Base-by-base conservation (phyloP, 169 alveolate species). In the Babesia gibsoni region DNA sequence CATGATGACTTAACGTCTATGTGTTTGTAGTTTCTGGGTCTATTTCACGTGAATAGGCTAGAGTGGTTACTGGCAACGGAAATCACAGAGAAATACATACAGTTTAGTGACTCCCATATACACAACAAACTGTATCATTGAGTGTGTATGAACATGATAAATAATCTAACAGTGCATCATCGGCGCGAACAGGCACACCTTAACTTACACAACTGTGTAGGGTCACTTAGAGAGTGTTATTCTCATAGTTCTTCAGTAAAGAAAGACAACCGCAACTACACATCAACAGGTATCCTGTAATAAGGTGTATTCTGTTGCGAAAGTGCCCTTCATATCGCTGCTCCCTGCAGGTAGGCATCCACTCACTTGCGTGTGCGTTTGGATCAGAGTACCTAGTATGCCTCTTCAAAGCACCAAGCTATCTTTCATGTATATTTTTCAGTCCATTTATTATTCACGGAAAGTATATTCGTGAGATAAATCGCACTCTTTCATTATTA, bases 281-380 rank as follows among this genome's bases (percentile, higher is more conserved):
- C 72, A 61, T 61, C 72, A 29, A 9, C 45, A 9, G 72, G 72
- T 18, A 61, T 25, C 72, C 72, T 27, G n/a, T 23, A 43, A 14
- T 58, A 22, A 33, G 59, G 72, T 27, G 72, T 25, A 10, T 61
- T 8, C 25, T 22, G 42, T 10, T 29, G 56, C 53, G 33, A 33
- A 36, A 33, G 43, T 32, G 14, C 68, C 27, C n/a, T 58, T 54
- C 20, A 39, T 54, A 23, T 52, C 52, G 68, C 37, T 41, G 52
- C 58, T 20, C 57, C 29, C 72, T 7, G 22, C 46, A 43, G 72
- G 72, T 61, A 61, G 22, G 72, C 30, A 6, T 27, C 16, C 29
- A 46, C 3, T 10, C 46, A 39, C 46, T 22, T 45, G 59, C 72
- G 72, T 61, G 58, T 27, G 58, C 72, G 58, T 45, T 30, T 23